Conservation (phyloP, 129 eudicot species). For the Tagetes patula region DNA sequence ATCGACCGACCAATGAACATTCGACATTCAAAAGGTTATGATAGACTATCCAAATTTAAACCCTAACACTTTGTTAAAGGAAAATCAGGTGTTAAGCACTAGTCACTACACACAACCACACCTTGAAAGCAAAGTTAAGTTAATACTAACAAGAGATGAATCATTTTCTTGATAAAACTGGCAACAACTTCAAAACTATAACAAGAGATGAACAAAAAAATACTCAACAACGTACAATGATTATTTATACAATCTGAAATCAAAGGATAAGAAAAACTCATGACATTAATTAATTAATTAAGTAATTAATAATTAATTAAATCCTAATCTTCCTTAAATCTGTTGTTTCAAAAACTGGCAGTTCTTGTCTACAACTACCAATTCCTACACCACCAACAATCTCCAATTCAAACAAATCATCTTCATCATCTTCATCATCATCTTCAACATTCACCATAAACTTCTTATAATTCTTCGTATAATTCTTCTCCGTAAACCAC, state of each 20-base stretch:
- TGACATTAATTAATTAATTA: neutral
- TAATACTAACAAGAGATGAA: neutral
- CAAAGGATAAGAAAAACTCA: conserved; percentile 11
- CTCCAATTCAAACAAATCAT: conserved; percentile 88
- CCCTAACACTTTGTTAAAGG: too few species aligned
- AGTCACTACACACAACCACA: too few species aligned
- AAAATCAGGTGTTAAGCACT: too few species aligned
- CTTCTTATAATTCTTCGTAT: conserved; percentile 24
- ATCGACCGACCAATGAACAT: too few species aligned
- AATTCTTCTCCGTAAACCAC: conserved; percentile 35
- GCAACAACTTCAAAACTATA: neutral
- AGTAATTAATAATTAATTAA: conserved; percentile 29
- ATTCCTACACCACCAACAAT: conserved; percentile 45
- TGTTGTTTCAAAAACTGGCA: conserved; percentile 86
- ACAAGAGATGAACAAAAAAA: too few species aligned
- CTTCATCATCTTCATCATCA: conserved; percentile 52
- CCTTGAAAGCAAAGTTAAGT: too few species aligned
- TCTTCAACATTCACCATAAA: conserved; percentile 37
- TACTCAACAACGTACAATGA: neutral
- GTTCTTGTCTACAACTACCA: conserved; percentile 48
- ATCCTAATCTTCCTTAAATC: conserved; percentile 51
- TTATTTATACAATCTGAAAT: conserved; percentile 22
- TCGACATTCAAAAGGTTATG: too few species aligned
- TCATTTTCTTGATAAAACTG: neutral
- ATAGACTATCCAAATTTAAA: too few species aligned